Evolutionary conservation across 1,284 basidiomycete species (phyloP), one percentile per base, ranked within the genome.

Genomic region (Fistulinella staudtii): DNA sequence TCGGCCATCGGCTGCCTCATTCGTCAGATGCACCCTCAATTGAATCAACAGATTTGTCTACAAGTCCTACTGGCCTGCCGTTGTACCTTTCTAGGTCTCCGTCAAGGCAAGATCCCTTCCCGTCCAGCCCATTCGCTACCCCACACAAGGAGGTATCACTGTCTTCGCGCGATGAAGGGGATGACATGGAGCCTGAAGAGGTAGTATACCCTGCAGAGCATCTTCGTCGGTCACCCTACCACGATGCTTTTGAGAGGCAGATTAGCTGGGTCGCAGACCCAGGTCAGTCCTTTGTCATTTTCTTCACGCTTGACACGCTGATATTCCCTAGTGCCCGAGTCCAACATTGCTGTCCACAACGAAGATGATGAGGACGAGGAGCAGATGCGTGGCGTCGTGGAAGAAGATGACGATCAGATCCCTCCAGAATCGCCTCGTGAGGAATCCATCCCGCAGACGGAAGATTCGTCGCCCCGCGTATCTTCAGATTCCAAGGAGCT

Each of bases 181-280:
- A 66, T 23, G 60, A 61, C 36, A 36, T 51, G 37, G 61, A 65
- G 5, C 60, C 50, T 22, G 81, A 85, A 54, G 76, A 83, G 42
- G 65, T 69, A 17, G 75, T 84, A 33, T 60, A 77, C 53, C 72
- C 73, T 47, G 75, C 74, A 28, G 77, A 73, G 53, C 70, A 65
- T 18, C 68, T 67, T 49, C 66, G 69, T 24, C 70, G 73, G 27
- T 72, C 71, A 7, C 70, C 69, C 20, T 73, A 70, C 50, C 63
- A 68, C 29, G 70, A 75, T 42, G 70, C 66, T 15, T 71, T 67
- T 47, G 79, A 82, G 17, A 75, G 84, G 52, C 79, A 85, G 57
- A 82, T 85, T 38, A 88, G 85, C 53, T 88, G 85, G 85, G 69
- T 85, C 30, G 82, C 82, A 29, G 76, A 81, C 35, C 80, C 75